phyloP scores from a whole-genome alignment of 768 basidiomycete genomes.

The Tylopilus plumbeoviolaceoides region DNA sequence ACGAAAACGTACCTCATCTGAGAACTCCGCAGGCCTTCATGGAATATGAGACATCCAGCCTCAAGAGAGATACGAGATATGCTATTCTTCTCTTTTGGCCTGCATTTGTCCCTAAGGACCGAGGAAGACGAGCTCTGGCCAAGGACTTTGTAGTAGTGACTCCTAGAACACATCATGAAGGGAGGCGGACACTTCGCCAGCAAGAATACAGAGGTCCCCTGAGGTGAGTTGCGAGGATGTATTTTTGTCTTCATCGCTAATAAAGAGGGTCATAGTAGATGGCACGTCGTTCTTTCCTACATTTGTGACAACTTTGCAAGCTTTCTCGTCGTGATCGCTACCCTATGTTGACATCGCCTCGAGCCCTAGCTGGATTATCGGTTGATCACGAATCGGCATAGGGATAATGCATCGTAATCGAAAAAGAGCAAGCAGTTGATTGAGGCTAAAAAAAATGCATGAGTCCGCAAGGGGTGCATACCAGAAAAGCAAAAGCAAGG shows the following conservation, averaged over 20 bases:
- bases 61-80: conserved; percentile 45
- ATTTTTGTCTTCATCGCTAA: conserved; percentile 30
- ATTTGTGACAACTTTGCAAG: too few relatives aligned
- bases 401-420: too few relatives aligned
- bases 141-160: conserved; percentile 33
- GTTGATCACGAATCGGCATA: too few relatives aligned
- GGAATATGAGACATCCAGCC: background rate
- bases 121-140: conserved; percentile 46
- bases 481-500: too few relatives aligned
- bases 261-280: conserved; percentile 10
- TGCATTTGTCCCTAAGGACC: conserved; percentile 37
- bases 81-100: conserved; percentile 44
- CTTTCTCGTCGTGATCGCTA: too few relatives aligned
- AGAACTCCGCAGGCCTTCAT: conserved; percentile 20
- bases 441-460: too few relatives aligned
- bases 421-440: too few relatives aligned
- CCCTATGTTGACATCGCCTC: too few relatives aligned
- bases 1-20: conserved; percentile 32
- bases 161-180: conserved; percentile 5
- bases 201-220: conserved; percentile 46
- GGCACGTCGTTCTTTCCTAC: conserved; percentile 7
- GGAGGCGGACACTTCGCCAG: conserved; percentile 29
- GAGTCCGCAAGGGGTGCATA: too few relatives aligned
- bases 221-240: conserved; percentile 42
- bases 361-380: too few relatives aligned